Evolutionary conservation across 2,329 filamentous ascomycete species (phyloP).

Genomic region (Xylariaceae sp.): DNA sequence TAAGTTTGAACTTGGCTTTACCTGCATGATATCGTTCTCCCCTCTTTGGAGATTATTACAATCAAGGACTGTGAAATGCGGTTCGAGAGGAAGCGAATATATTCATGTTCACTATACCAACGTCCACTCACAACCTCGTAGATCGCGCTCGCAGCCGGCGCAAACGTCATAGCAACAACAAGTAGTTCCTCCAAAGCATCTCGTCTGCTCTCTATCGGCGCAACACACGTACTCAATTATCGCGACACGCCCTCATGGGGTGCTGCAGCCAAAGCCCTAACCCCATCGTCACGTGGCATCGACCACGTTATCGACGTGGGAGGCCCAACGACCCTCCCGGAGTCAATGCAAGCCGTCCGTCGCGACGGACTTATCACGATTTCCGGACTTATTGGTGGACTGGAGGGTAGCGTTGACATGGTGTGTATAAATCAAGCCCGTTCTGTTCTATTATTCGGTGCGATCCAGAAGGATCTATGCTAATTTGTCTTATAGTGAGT

Average conservation of each 20-base stretch:
- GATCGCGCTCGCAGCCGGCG: constrained; percentile 48
- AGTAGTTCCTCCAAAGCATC: constrained; percentile 54
- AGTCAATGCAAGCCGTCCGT: constrained; percentile 51
- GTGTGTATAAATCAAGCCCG: no score
- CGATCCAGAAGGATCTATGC: no score
- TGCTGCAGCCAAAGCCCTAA: constrained; percentile 50
- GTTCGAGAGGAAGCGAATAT: neutral
- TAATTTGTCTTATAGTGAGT: no score
- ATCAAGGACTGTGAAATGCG: no score
- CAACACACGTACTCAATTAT: constrained; percentile 61
- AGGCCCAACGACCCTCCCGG: constrained; percentile 57
- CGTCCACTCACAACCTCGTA: neutral
- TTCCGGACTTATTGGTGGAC: constrained; percentile 27
- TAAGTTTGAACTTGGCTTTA: neutral
- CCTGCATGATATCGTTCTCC: neutral
- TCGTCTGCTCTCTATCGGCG: constrained; percentile 54
- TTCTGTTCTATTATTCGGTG: no score
- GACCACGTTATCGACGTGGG: constrained; percentile 66
- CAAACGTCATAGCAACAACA: constrained; percentile 57
- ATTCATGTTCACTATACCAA: neutral
- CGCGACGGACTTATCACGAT: constrained; percentile 34
- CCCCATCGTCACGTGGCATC: constrained; percentile 48
- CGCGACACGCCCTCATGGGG: constrained; percentile 58
- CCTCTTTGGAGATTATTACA: no score
- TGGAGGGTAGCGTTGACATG: constrained; percentile 4